These are phyloP conservation scores for Calonectria naviculata DNA, from an alignment of 2,329 filamentous ascomycete species.

Conservation along the genomic window DNA sequence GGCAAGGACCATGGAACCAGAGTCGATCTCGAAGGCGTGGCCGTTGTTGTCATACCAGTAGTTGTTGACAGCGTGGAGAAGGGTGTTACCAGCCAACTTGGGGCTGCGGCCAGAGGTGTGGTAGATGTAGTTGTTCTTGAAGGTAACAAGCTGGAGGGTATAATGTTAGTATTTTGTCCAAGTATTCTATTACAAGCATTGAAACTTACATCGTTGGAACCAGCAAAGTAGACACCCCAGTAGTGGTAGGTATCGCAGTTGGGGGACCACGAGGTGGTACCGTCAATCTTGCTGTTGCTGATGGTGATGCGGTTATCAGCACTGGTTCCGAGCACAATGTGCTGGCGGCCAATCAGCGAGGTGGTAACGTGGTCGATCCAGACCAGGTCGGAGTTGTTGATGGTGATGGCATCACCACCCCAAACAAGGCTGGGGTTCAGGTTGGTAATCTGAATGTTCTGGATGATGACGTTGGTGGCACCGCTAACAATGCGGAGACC, in stretches of 20 bases:
- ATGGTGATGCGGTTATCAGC: constrained; percentile 66
- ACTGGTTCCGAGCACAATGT: constrained; percentile 65
- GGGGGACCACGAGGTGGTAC: constrained; percentile 61
- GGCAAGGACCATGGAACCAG: constrained; percentile 56
- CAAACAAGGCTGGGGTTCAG: constrained; percentile 68
- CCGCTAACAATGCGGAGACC: constrained; percentile 60
- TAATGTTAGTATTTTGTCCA: neutral
- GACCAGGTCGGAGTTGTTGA: constrained; percentile 55
- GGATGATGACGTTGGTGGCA: constrained; percentile 66
- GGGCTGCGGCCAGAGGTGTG: constrained; percentile 65
- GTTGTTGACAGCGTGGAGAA: constrained; percentile 70
- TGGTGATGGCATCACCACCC: constrained; percentile 67
- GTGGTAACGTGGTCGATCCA: constrained; percentile 66
- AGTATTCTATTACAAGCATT: rapidly evolving
- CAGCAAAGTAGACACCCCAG: constrained; percentile 67
- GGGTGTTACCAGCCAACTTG: constrained; percentile 65
- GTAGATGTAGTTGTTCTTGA: constrained; percentile 71
- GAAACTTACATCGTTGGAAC: constrained; percentile 56
- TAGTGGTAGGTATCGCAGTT: constrained; percentile 69
- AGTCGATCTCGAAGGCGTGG: constrained; percentile 64
- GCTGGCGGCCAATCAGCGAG: constrained; percentile 67
- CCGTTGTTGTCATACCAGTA: constrained; percentile 64
- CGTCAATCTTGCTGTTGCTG: constrained; percentile 69
- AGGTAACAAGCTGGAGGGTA: constrained; percentile 53
- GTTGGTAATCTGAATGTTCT: constrained; percentile 65